Percentiles rank a stretch among this genome's conserved stretches.
Evolutionary conservation across 2,329 filamentous ascomycete genomes (phyloP).

Genomic region (Hymenoscyphus occultus): DNA sequence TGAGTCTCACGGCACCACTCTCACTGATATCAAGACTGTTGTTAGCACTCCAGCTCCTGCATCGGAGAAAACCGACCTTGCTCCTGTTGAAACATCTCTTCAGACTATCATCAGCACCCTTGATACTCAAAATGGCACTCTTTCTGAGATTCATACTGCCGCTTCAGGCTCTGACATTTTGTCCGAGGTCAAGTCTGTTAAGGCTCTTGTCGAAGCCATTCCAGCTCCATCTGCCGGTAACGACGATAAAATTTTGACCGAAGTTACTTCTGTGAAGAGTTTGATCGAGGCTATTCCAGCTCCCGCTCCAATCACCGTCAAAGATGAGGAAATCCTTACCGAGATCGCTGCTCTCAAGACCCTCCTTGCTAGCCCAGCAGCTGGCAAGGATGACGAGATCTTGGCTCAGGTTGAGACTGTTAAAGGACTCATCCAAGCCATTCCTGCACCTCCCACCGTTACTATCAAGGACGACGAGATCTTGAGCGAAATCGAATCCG

Average conservation of each 20-base stretch:
- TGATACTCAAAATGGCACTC: slow-evolving; percentile 14
- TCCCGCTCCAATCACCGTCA: slow-evolving; percentile 13
- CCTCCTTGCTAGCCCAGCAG: slow-evolving; percentile 2
- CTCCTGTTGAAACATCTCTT: slow-evolving; percentile 13
- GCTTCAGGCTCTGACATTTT: slow-evolving; percentile 10
- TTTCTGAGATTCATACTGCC: slow-evolving; percentile 19
- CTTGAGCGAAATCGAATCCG: slow-evolving; percentile 13
- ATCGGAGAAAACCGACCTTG: slow-evolving; percentile 16
- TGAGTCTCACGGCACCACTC: slow-evolving; percentile 16
- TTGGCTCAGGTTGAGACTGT: slow-evolving; percentile 11
- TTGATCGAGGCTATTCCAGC: slow-evolving; percentile 19
- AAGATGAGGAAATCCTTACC: slow-evolving; percentile 14
- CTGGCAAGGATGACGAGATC: slow-evolving; percentile 13
- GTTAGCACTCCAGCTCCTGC: slow-evolving; percentile 15
- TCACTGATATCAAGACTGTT: slow-evolving; percentile 23
- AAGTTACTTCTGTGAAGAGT: slow-evolving; percentile 16
- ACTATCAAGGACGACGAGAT: slow-evolving; percentile 15
- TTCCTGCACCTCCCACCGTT: slow-evolving; percentile 12
- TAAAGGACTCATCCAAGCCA: slow-evolving; percentile 8
- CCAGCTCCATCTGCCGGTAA: slow-evolving; percentile 12
- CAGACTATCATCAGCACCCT: slow-evolving; percentile 15
- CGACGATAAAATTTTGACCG: slow-evolving; percentile 11
- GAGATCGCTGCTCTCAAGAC: slow-evolving; percentile 14
- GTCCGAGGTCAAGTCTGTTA: slow-evolving; percentile 13
- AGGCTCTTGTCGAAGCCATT: slow-evolving; percentile 9